Evolutionary conservation across 2,329 filamentous ascomycete species (phyloP).

Genomic region (Blastomyces percursus): DNA sequence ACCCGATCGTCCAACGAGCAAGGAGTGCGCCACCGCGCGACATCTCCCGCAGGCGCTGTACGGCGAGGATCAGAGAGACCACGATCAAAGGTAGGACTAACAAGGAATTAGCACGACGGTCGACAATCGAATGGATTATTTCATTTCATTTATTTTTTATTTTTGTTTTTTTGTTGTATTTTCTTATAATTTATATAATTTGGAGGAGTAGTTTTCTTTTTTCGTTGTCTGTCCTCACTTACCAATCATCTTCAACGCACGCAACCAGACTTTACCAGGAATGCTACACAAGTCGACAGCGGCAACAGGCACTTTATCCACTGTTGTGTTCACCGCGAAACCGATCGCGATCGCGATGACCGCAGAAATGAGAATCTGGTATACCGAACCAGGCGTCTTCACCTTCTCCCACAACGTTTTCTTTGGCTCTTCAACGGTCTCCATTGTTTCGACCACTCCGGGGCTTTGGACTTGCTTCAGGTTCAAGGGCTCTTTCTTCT

Average conservation of each 20-base stretch:
- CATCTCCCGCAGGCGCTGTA: slow-evolving; percentile 41
- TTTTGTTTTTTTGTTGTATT: too few species aligned
- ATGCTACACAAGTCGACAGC: slow-evolving; percentile 37
- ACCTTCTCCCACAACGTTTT: slow-evolving; percentile 28
- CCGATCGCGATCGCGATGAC: slow-evolving; percentile 42
- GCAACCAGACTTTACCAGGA: slow-evolving; percentile 42
- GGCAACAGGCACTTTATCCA: slow-evolving; percentile 35
- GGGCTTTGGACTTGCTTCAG: neutral
- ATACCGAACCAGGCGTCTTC: slow-evolving; percentile 36
- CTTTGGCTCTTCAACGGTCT: slow-evolving; percentile 11
- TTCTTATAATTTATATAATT: too few species aligned
- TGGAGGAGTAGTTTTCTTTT: too few species aligned
- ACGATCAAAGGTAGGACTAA: slow-evolving; percentile 43
- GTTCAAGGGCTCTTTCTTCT: neutral
- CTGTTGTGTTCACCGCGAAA: slow-evolving; percentile 35
- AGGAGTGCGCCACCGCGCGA: slow-evolving; percentile 34
- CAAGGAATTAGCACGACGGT: slow-evolving; percentile 7
- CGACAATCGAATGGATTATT: neutral
- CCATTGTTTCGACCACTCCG: neutral
- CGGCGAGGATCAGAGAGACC: slow-evolving; percentile 42
- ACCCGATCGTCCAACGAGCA: slow-evolving; percentile 41
- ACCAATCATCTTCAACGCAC: slow-evolving; percentile 41
- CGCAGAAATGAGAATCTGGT: slow-evolving; percentile 43
- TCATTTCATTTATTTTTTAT: too few species aligned
- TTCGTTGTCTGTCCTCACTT: too few species aligned